Evolutionary conservation across 129 eudicot genomes (phyloP).

Genomic region (Flaveria sonorensis): DNA sequence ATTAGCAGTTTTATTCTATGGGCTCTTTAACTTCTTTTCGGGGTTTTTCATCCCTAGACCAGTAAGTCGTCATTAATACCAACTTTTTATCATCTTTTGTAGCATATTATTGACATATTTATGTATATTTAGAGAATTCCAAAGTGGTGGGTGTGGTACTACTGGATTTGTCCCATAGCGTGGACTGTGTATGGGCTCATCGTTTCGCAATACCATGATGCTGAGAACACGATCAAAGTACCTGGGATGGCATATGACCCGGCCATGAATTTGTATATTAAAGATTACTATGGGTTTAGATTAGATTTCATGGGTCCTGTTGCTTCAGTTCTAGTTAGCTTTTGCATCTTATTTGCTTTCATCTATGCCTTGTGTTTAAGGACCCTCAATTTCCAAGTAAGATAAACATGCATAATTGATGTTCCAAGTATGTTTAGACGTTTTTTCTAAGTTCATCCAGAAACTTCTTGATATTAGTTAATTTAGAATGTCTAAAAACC

Average conservation of each 20-base stretch:
- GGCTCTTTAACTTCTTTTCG: constrained; percentile 56
- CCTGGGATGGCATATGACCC: constrained; percentile 47
- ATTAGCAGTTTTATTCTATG: constrained; percentile 51
- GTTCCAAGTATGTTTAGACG: neutral
- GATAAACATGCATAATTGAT: constrained; percentile 20
- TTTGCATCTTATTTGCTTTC: constrained; percentile 53
- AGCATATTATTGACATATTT: neutral
- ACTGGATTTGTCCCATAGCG: constrained; percentile 68
- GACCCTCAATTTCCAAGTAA: constrained; percentile 55
- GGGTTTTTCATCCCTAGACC: constrained; percentile 70
- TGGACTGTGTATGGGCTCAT: constrained; percentile 69
- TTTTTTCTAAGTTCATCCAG: neutral
- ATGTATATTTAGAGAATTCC: constrained; percentile 52
- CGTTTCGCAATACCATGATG: constrained; percentile 60
- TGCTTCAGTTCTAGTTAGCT: constrained; percentile 51
- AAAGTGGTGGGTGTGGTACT: constrained; percentile 71
- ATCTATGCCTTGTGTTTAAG: constrained; percentile 52
- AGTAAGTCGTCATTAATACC: constrained; percentile 33
- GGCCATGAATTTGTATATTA: constrained; percentile 36
- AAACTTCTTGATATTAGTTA: neutral
- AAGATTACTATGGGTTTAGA: constrained; percentile 46
- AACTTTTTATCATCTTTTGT: too few relatives aligned
- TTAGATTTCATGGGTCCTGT: constrained; percentile 55
- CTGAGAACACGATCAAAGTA: constrained; percentile 42
- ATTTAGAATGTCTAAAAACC: neutral